A percentile compares a stretch with the other conserved stretches of the same genome.
These are phyloP conservation scores for Pichia nanzhaoensis DNA, from an alignment of 805 yeast species.

Conservation along the genomic window DNA sequence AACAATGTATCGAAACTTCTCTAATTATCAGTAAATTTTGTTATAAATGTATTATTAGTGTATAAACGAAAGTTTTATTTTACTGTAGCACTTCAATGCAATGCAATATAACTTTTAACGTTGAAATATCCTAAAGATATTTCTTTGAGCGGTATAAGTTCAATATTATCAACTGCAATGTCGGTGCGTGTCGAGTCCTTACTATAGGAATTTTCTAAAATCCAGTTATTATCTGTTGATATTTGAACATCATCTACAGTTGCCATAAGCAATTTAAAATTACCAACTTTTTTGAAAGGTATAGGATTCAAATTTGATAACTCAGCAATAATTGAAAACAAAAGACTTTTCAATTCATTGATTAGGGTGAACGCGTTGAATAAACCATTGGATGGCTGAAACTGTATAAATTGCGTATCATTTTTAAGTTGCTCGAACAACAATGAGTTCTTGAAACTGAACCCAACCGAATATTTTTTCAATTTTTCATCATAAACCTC, in stretches of 20 bases:
- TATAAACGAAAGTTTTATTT: not conserved
- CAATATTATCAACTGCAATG: constrained; percentile 9
- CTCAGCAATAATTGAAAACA: constrained; percentile 23
- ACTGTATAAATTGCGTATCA: constrained; percentile 1
- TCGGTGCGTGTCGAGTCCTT: not conserved
- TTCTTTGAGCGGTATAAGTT: constrained; percentile 19
- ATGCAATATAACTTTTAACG: constrained; percentile 22
- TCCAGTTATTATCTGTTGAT: constrained; percentile 20
- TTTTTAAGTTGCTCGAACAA: constrained; percentile 18
- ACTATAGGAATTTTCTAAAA: constrained; percentile 13
- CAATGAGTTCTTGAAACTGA: constrained; percentile 26
- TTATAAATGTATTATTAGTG: not conserved
- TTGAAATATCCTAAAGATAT: constrained; percentile 23
- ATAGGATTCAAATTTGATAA: constrained; percentile 6
- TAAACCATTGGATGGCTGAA: not conserved
- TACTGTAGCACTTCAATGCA: not conserved
- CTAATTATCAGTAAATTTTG: not conserved
- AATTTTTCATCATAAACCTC: constrained; percentile 15
- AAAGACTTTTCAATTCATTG: constrained; percentile 23
- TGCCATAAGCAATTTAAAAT: constrained; percentile 23
- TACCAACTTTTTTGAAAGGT: not conserved
- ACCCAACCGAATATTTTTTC: constrained; percentile 20
- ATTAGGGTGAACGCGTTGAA: constrained; percentile 10
- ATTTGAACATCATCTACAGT: constrained; percentile 14
- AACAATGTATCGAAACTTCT: constrained; percentile 6